These are phyloP conservation scores for Oryza meridionalis DNA, from an alignment of 176 grass and related monocot species.

Conservation along the genomic window DNA sequence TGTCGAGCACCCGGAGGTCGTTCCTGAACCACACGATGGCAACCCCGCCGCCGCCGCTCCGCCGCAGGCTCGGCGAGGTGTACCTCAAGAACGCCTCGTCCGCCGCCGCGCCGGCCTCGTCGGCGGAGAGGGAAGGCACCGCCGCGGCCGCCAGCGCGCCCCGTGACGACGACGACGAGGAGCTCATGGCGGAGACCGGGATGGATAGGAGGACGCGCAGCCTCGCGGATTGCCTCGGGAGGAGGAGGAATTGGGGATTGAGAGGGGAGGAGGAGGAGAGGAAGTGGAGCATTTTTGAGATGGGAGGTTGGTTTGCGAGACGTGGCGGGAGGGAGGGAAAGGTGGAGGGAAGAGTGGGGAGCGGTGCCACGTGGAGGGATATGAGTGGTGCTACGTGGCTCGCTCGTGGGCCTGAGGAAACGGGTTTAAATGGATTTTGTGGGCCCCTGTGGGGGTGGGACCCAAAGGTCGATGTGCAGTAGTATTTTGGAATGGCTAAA, in stretches of 20 bases:
- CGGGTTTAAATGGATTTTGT: conserved; percentile 13
- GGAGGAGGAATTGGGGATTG: conserved; percentile 42
- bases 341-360: conserved; percentile 55
- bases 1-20: conserved; percentile 82
- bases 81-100: conserved; percentile 55
- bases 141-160: not conserved
- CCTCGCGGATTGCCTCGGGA: conserved; percentile 24
- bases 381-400: conserved; percentile 40
- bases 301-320: conserved; percentile 3
- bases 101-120: conserved; percentile 43
- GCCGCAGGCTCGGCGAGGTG: conserved; percentile 44
- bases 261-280: conserved; percentile 36
- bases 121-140: conserved; percentile 58
- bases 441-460: not conserved
- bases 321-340: not conserved
- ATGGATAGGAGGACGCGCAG: conserved; percentile 27
- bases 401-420: not conserved
- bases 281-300: conserved; percentile 60
- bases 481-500: not conserved
- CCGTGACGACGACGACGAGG: not conserved
- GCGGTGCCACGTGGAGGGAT: conserved; percentile 34
- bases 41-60: conserved; percentile 47
- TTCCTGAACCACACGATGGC: conserved; percentile 85
- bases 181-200: conserved; percentile 35
- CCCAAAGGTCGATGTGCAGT: not conserved